Conservation (phyloP, 345 rosid genomes). For the Gossypium thurberi region DNA sequence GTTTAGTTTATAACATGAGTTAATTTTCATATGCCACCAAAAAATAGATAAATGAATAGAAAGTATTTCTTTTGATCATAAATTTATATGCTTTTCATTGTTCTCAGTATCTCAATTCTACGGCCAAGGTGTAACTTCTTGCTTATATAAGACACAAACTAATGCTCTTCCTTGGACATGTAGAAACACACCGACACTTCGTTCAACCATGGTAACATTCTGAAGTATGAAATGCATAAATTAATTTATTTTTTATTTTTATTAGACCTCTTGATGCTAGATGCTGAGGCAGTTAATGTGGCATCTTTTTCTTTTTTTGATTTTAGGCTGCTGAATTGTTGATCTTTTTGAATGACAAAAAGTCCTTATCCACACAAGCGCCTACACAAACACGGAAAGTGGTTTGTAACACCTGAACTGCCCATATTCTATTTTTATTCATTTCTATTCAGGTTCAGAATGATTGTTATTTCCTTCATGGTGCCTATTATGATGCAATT, state of each 20-base stretch:
- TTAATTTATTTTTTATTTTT: background rate
- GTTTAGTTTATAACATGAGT: background rate
- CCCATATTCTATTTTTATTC: background rate
- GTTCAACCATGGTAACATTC: constrained; percentile 50
- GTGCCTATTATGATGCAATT: background rate
- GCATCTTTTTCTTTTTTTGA: constrained; percentile 13
- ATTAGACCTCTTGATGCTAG: background rate
- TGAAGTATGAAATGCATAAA: constrained; percentile 4
- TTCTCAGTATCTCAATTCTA: constrained; percentile 37
- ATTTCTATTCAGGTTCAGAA: background rate
- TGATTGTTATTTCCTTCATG: background rate
- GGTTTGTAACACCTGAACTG: constrained; percentile 36
- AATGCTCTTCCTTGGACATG: constrained; percentile 30
- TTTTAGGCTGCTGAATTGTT: constrained; percentile 46
- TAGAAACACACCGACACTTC: constrained; percentile 36
- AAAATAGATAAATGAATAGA: background rate
- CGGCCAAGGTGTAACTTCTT: constrained; percentile 27
- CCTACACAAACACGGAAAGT: constrained; percentile 60
- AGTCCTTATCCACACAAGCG: constrained; percentile 41
- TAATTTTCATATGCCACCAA: background rate
- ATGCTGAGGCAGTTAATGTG: background rate
- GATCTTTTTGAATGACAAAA: constrained; percentile 34
- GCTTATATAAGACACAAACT: constrained; percentile 28
- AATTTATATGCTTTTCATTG: constrained; percentile 13
- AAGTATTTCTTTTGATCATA: background rate